Percentiles rank a stretch among this genome's conserved stretches.
These are phyloP conservation scores for Teunomyces panamensis DNA, from an alignment of 805 yeast genomes.

Conservation along the genomic window DNA sequence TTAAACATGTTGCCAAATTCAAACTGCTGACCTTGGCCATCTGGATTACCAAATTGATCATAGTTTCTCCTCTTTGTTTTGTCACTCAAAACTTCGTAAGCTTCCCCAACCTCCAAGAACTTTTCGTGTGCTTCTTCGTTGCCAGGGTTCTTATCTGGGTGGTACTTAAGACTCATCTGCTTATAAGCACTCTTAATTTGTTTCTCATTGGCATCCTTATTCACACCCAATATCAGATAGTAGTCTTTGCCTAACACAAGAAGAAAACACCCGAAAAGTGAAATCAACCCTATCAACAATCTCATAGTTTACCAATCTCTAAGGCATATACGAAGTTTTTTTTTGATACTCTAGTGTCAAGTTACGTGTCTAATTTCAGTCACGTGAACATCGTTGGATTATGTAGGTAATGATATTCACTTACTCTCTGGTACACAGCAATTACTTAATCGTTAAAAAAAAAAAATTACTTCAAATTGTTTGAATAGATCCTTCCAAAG, in stretches of 20 bases:
- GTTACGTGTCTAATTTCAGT: not conserved
- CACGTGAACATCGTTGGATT: not conserved
- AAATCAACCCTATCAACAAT: constrained; percentile 4
- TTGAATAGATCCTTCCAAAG: too few relatives aligned
- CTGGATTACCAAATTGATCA: constrained; percentile 75
- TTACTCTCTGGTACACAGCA: too few relatives aligned
- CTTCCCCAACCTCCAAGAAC: constrained; percentile 90
- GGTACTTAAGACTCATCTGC: constrained; percentile 76
- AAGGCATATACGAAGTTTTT: constrained; percentile 6
- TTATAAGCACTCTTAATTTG: constrained; percentile 87
- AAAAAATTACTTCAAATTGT: too few relatives aligned
- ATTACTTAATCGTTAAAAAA: too few relatives aligned
- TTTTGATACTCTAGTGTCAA: not conserved
- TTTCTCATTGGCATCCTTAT: constrained; percentile 65
- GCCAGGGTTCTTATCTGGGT: constrained; percentile 86
- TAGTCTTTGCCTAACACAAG: constrained; percentile 38
- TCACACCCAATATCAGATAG: constrained; percentile 65
- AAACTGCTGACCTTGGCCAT: constrained; percentile 37
- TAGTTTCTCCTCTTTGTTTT: constrained; percentile 63
- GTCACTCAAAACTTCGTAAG: constrained; percentile 82
- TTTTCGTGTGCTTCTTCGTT: constrained; percentile 79
- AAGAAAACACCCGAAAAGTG: constrained; percentile 8
- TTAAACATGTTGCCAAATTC: constrained; percentile 62
- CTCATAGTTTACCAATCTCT: constrained; percentile 3
- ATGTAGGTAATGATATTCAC: too few relatives aligned